Evolutionary conservation across 805 yeast genomes (phyloP).

Genomic region (Candida maesae): DNA sequence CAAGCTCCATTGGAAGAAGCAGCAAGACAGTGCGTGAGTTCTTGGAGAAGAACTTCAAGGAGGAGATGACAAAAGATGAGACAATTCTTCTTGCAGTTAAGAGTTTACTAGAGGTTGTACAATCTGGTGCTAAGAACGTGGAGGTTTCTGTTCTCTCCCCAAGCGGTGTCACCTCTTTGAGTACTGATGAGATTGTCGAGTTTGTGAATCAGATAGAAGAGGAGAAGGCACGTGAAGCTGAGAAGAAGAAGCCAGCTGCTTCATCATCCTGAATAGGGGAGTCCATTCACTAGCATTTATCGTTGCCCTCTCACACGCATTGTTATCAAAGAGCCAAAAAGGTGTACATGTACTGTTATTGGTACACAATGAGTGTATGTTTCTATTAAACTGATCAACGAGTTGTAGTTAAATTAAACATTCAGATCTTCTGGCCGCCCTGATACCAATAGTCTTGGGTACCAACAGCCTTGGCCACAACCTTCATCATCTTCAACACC

Average conservation of each 20-base stretch:
- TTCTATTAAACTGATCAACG: neutral
- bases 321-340: too few species aligned
- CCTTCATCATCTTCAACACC: constrained; percentile 31
- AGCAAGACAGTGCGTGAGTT: constrained; percentile 94
- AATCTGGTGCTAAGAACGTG: constrained; percentile 95
- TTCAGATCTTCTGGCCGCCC: neutral
- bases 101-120: constrained; percentile 91
- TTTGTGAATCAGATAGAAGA: constrained; percentile 16
- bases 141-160: constrained; percentile 88
- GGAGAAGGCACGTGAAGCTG: constrained; percentile 19
- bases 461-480: constrained; percentile 2
- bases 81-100: constrained; percentile 80
- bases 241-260: constrained; percentile 16
- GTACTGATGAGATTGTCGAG: constrained; percentile 14
- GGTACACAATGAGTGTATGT: neutral
- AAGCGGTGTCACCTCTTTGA: constrained; percentile 27
- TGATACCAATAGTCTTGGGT: constrained; percentile 3
- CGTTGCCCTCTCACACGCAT: too few species aligned
- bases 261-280: constrained; percentile 4
- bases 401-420: neutral
- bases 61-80: constrained; percentile 58
- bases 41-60: constrained; percentile 79
- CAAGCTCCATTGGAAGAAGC: constrained; percentile 93
- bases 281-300: too few species aligned
- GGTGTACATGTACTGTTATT: neutral